Percentiles rank a stretch among this genome's conserved stretches.
Conservation (phyloP, 2,329 filamentous ascomycete genomes). For the Colletotrichum limetticola region DNA sequence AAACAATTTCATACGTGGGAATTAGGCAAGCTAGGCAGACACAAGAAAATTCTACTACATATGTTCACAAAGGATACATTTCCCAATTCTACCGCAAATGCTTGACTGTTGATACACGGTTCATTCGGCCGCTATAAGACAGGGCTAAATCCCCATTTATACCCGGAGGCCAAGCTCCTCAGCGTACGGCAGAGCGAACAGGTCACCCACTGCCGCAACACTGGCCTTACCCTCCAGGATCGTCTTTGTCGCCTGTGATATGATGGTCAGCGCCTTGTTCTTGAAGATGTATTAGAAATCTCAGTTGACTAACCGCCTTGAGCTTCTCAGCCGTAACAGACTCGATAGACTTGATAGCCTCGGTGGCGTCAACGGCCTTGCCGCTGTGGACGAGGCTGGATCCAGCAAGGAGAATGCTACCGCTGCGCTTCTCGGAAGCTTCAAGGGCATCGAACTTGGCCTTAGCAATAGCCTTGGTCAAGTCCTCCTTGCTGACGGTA, state of each 20-base stretch:
- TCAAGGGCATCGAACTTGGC: constrained; percentile 95
- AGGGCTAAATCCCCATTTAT: constrained; percentile 64
- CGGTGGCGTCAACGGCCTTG: constrained; percentile 85
- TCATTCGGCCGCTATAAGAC: constrained; percentile 39
- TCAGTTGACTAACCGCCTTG: constrained; percentile 75
- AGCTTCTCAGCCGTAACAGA: constrained; percentile 85
- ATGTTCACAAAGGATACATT: constrained; percentile 57
- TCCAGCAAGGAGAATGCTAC: constrained; percentile 85
- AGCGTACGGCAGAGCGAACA: constrained; percentile 90
- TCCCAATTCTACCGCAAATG: constrained; percentile 48
- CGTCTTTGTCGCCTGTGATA: constrained; percentile 81
- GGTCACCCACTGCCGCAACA: constrained; percentile 89
- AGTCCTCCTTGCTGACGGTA: constrained; percentile 81
- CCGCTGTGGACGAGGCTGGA: constrained; percentile 83
- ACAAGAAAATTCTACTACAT: constrained; percentile 53
- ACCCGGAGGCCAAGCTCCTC: constrained; percentile 94
- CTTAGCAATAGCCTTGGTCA: constrained; percentile 90
- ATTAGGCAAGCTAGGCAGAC: constrained; percentile 34
- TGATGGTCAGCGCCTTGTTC: constrained; percentile 42
- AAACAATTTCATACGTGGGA: constrained; percentile 12
- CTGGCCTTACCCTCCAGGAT: constrained; percentile 90
- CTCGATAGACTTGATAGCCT: constrained; percentile 82
- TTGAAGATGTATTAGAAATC: background rate
- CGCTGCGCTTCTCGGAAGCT: constrained; percentile 79
- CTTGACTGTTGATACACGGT: constrained; percentile 56